Evolutionary conservation across 192 early-diverging fungal species (phyloP), one percentile per base, ranked within the genome.

Genomic region (Coemansia sp.): DNA sequence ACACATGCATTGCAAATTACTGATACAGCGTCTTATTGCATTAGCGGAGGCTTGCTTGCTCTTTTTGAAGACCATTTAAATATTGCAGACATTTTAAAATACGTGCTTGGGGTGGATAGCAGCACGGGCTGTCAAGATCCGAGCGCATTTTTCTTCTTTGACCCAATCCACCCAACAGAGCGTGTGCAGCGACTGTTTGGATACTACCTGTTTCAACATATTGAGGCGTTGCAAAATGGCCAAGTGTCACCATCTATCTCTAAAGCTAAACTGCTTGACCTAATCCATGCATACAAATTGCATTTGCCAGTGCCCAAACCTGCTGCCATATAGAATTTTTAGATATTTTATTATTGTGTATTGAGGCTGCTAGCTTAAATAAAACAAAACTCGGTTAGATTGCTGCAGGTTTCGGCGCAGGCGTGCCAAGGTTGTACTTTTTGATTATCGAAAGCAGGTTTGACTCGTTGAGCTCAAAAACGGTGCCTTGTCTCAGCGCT

Each of bases 111-210:
- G 14, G 35, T 18, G 5, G 28, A 58, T 6, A 32, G 12, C 8
- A 38, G 31, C 21, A n/a, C 11, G 1, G 12, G 7, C 1, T 76
- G 73, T 27, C 1, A 9, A 2, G 67, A 77, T 43, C 64, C 73
- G 0, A 35, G 44, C 8, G 38, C 45, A 0, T 25, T 48, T 1
- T 77, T 62, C 31, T 77, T 66, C 30, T 64, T 69, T 42, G 73
- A 77, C 12, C 73, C 73, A 0, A 64, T 70, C 3, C 73, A 77
- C 25, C 73, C 73, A 0, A 48, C 67, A 22, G 73, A 70, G 22
- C 67, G 64, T 7, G 63, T 77, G 0, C 73, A 77, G 12, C 50
- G 73, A 3, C 45, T 77, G 11, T 77, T 77, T 58, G 73, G 63
- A 5, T 77, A 70, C 24, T 60, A 60, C 10, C 23, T 58, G 45